Conservation (phyloP, 495 filamentous ascomycete species). For the Penicillium waksmanii region DNA sequence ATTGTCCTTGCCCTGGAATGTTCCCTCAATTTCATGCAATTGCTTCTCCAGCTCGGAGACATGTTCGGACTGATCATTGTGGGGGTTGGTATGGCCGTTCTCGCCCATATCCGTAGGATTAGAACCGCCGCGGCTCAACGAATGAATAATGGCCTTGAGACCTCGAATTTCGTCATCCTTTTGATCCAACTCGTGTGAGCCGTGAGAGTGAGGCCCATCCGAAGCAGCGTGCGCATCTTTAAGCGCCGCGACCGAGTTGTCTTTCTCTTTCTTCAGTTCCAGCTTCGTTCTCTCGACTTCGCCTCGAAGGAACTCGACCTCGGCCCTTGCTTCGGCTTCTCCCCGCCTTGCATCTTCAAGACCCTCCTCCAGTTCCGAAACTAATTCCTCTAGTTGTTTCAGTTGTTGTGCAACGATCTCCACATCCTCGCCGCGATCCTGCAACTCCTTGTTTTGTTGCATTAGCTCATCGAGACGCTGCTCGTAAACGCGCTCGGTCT, state of each 20-base stretch:
- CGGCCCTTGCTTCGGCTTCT: conserved; percentile 94
- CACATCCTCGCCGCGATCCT: conserved; percentile 83
- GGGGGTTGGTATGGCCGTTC: conserved; percentile 26
- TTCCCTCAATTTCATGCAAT: conserved; percentile 70
- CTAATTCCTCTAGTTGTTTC: conserved; percentile 92
- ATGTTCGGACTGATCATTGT: conserved; percentile 38
- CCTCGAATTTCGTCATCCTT: conserved; percentile 97
- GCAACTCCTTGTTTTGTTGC: conserved; percentile 78
- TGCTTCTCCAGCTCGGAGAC: conserved; percentile 67
- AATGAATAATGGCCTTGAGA: conserved; percentile 97
- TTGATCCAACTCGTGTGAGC: conserved; percentile 78
- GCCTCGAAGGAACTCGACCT: conserved; percentile 94
- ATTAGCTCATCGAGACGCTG: conserved; percentile 87
- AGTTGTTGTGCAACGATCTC: conserved; percentile 87
- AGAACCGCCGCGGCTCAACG: conserved; percentile 74
- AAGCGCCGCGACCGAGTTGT: conserved; percentile 73
- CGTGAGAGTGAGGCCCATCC: conserved; percentile 53
- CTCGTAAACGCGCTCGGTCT: conserved; percentile 98
- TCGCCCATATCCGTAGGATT: conserved; percentile 32
- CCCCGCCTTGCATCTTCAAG: conserved; percentile 93
- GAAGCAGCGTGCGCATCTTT: conserved; percentile 56
- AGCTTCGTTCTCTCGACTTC: conserved; percentile 94
- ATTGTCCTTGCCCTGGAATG: conserved; percentile 68
- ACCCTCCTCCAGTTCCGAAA: conserved; percentile 95
- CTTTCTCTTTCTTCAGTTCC: conserved; percentile 86